These are phyloP conservation scores for Ceratobasidium sp. DNA, from an alignment of 1,284 basidiomycete species.

Conservation along the genomic window DNA sequence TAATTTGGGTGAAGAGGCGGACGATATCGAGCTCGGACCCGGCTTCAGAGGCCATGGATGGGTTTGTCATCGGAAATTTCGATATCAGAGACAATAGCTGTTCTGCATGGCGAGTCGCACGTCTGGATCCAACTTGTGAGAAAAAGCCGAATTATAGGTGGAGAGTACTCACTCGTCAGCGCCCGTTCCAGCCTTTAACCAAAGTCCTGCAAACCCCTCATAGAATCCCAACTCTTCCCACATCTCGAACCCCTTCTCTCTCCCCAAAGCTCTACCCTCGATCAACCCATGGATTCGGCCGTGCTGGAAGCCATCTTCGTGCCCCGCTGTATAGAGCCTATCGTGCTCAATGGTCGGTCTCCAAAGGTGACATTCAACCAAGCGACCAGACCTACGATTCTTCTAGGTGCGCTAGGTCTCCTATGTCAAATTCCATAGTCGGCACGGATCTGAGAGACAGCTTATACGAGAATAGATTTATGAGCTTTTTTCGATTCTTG, in stretches of 20 bases:
- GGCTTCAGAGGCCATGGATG: conserved; percentile 57
- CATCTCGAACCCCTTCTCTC: conserved; percentile 92
- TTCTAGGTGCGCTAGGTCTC: conserved; percentile 74
- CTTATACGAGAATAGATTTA: too few species aligned
- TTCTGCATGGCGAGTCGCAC: conserved; percentile 71
- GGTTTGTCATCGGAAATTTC: conserved; percentile 81
- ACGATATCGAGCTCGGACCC: conserved; percentile 73
- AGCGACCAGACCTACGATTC: conserved; percentile 63
- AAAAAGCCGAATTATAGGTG: neutral
- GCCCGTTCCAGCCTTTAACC: conserved; percentile 56
- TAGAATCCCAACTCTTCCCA: conserved; percentile 98
- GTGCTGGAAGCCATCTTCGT: conserved; percentile 80
- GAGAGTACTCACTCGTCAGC: conserved; percentile 44
- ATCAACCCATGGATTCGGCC: conserved; percentile 90
- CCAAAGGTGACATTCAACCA: conserved; percentile 20
- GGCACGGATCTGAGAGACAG: too few species aligned
- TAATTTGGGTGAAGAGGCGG: conserved; percentile 80
- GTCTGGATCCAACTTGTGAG: conserved; percentile 54
- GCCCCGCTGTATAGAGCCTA: conserved; percentile 85
- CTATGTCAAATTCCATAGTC: conserved; percentile 64
- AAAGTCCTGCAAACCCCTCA: conserved; percentile 82
- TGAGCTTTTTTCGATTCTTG: too few species aligned
- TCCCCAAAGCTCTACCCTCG: conserved; percentile 90
- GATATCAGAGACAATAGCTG: conserved; percentile 76
- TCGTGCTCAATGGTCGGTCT: neutral